Percentiles rank a stretch among this genome's conserved stretches.
Evolutionary conservation across 805 yeast species (phyloP).

Genomic region (Torulaspora microellipsoides): DNA sequence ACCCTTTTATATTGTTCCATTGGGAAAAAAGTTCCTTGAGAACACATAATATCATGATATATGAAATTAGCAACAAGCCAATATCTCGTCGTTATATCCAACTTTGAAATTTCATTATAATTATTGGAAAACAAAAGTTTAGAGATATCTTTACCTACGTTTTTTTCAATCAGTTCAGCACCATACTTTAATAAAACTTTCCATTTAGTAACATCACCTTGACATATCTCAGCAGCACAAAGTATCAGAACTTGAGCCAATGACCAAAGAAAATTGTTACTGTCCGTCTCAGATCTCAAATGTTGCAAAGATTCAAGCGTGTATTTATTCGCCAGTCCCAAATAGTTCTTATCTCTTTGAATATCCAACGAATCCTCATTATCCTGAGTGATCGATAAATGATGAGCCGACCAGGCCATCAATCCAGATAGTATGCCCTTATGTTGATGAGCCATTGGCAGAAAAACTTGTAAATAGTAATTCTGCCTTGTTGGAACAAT

Average conservation of each 20-base stretch:
- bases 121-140: slow-evolving; percentile 46
- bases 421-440: slow-evolving; percentile 47
- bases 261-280: slow-evolving; percentile 14
- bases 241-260: slow-evolving; percentile 64
- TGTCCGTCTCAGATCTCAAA: slow-evolving; percentile 9
- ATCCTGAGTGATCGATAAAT: slow-evolving; percentile 19
- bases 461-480: slow-evolving; percentile 47
- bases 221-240: slow-evolving; percentile 77
- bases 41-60: slow-evolving; percentile 71
- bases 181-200: slow-evolving; percentile 61
- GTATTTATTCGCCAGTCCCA: slow-evolving; percentile 21
- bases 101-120: slow-evolving; percentile 20
- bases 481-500: slow-evolving; percentile 47
- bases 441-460: slow-evolving; percentile 49
- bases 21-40: slow-evolving; percentile 62
- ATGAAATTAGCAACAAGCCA: slow-evolving; percentile 77
- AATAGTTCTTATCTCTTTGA: slow-evolving; percentile 12
- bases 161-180: slow-evolving; percentile 51
- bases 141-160: slow-evolving; percentile 52
- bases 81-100: slow-evolving; percentile 37
- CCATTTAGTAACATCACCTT: slow-evolving; percentile 79
- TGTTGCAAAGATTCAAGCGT: slow-evolving; percentile 18
- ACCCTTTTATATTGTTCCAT: slow-evolving; percentile 54
- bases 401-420: slow-evolving; percentile 53
- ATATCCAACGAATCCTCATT: slow-evolving; percentile 5